phyloP scores from a whole-genome alignment of 2,329 filamentous ascomycete genomes.

The Diaporthe sp. region DNA sequence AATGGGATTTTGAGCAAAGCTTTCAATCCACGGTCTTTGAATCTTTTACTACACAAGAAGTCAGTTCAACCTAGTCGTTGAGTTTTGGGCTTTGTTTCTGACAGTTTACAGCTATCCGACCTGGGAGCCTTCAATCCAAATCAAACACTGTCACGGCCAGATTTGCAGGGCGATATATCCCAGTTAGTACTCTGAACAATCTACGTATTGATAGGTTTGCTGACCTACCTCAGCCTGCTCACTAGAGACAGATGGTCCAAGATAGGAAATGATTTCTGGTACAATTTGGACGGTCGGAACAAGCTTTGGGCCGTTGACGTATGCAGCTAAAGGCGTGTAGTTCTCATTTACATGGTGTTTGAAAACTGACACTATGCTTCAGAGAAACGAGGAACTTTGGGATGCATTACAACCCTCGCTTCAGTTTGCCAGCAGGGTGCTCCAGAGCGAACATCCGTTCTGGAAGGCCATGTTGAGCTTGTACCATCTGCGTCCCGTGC shows the following conservation, averaged over 20 bases:
- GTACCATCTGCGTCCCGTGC: background rate
- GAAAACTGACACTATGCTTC: background rate
- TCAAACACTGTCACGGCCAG: background rate
- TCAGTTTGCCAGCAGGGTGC: background rate
- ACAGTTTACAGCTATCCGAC: background rate
- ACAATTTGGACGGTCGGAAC: background rate
- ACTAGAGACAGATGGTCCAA: background rate
- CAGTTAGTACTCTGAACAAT: background rate
- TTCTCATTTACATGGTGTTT: background rate
- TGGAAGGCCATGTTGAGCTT: slow-evolving; percentile 6
- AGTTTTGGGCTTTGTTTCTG: background rate
- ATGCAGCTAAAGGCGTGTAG: background rate
- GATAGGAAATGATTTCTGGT: too few relatives aligned
- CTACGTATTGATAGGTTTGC: background rate
- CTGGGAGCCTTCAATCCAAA: background rate
- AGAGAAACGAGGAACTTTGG: slow-evolving; percentile 1
- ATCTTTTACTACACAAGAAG: background rate
- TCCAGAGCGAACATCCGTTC: background rate
- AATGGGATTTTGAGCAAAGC: background rate
- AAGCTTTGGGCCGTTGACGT: background rate
- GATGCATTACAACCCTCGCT: background rate
- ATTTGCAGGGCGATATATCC: background rate
- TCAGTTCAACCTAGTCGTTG: background rate
- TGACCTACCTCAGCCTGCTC: background rate
- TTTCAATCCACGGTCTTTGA: background rate